Conservation (phyloP, 208 protist genomes). For the Trypanosoma scelopori region DNA sequence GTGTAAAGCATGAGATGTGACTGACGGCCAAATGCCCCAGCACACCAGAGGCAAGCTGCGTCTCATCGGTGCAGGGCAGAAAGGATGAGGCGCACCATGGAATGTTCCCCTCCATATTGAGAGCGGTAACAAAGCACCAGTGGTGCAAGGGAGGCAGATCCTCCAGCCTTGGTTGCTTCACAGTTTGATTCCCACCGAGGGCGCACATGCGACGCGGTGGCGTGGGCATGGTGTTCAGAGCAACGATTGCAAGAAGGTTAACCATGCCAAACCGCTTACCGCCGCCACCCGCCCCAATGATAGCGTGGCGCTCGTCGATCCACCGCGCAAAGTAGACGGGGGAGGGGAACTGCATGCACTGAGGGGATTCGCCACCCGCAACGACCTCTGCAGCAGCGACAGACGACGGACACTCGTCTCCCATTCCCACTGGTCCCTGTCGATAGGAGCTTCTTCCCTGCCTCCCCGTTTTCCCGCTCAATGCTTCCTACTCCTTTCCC, state of each 20-base stretch:
- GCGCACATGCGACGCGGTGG: background rate
- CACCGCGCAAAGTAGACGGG: conserved; percentile 77
- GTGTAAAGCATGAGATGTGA: conserved; percentile 60
- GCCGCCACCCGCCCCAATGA: conserved; percentile 79
- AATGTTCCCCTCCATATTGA: conserved; percentile 72
- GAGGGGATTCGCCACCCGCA: conserved; percentile 34
- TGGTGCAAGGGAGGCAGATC: conserved; percentile 11
- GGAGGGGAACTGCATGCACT: conserved; percentile 70
- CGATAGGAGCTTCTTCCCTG: too few relatives aligned
- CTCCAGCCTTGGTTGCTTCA: background rate
- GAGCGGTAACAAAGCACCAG: conserved; percentile 55
- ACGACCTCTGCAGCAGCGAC: conserved; percentile 44
- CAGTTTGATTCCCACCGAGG: background rate
- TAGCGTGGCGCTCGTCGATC: conserved; percentile 56
- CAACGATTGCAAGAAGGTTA: conserved; percentile 68
- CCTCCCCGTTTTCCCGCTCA: too few relatives aligned
- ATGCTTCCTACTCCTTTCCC: too few relatives aligned
- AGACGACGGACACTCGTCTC: background rate
- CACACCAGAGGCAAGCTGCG: conserved; percentile 27
- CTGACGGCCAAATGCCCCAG: conserved; percentile 72
- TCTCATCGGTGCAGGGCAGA: conserved; percentile 38
- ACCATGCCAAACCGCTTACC: conserved; percentile 84
- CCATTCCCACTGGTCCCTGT: background rate
- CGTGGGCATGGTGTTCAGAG: conserved; percentile 26
- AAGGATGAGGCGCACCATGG: conserved; percentile 80